Evolutionary conservation across 1,284 basidiomycete genomes (phyloP), one percentile per base, ranked within the genome.

Genomic region (Leccinum subspadiceum): DNA sequence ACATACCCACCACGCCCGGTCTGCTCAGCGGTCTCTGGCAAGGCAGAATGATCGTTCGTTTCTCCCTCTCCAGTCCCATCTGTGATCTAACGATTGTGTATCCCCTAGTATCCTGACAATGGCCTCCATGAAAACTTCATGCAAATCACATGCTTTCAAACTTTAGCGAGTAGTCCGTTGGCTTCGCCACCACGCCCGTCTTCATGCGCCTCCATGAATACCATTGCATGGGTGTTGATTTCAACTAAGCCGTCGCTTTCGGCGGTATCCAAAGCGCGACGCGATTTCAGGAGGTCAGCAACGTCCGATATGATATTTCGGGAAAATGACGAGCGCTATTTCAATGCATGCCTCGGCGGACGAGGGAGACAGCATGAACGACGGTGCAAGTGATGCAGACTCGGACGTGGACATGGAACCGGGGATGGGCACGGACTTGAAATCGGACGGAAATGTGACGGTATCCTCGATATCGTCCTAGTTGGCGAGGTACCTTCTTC

Each of bases 171-270:
- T 67, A 65, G 31, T 68, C 66, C 44, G 71, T 79, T 0, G 70
- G 65, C 49, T 69, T 79, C 33, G 75, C 70, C 13, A 77, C 74
- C 44, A 70, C 76, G n/a, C 84, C 84, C 4, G 66, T 86, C 24
- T 85, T 78, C 69, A 80, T 86, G 76, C 77, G 80, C 13, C 75
- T 87, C 22, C 73, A 74, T 31, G 85, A 87, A 66, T 81, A 84
- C 62, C 81, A 83, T 56, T 82, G 80, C 61, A 76, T 82, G 64
- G 76, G 74, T 35, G 78, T 80, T 33, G 66, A 74, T 51, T 44
- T 60, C 0, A 70, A 73, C 17, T n/a, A 59, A 2, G 76, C 81
- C 2, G 69, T 72, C 2, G 66, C 72, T 24, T 67, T 77, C 58
- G 79, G 82, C 44, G 79, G 80, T 33, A 77, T 86, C 60, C 68